Conservation (phyloP, 768 basidiomycete species). For the Lenzites betulinus region DNA sequence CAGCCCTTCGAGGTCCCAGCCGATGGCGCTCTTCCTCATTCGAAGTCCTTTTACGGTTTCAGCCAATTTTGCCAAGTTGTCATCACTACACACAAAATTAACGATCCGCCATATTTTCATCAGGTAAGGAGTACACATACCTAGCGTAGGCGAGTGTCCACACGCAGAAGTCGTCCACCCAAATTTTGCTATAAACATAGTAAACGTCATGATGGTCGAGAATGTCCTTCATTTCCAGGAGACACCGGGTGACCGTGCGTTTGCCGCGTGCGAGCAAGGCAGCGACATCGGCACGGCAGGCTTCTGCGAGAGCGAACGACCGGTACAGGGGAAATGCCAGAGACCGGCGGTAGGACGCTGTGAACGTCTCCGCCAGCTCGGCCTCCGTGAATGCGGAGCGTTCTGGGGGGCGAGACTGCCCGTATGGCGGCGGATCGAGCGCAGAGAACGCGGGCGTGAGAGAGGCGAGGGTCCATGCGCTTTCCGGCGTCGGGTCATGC, state of each 20-base stretch:
- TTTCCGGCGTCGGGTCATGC: conserved; percentile 82
- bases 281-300: conserved; percentile 66
- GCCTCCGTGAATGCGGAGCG: conserved; percentile 35
- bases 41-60: conserved; percentile 39
- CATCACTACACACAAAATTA: conserved; percentile 49
- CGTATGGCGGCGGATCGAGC: conserved; percentile 68
- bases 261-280: conserved; percentile 58
- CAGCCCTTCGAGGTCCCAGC: conserved; percentile 71
- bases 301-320: conserved; percentile 72
- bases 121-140: conserved; percentile 43
- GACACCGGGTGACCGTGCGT: conserved; percentile 60
- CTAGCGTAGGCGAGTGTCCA: conserved; percentile 74
- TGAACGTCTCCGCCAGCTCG: conserved; percentile 54
- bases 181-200: conserved; percentile 86
- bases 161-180: conserved; percentile 84
- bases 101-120: neutral
- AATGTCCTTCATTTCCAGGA: conserved; percentile 72
- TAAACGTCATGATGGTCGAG: conserved; percentile 85
- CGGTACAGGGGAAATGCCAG: conserved; percentile 80
- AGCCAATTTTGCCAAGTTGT: conserved; percentile 49
- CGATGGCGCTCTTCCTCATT: conserved; percentile 57
- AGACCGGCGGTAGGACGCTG: conserved; percentile 71
- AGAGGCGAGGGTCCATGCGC: conserved; percentile 80
- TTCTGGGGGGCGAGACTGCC: neutral
- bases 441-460: conserved; percentile 82